Evolutionary conservation across 768 basidiomycete genomes (phyloP), one percentile per base, ranked within the genome.

Genomic region (Mycena galericulata): DNA sequence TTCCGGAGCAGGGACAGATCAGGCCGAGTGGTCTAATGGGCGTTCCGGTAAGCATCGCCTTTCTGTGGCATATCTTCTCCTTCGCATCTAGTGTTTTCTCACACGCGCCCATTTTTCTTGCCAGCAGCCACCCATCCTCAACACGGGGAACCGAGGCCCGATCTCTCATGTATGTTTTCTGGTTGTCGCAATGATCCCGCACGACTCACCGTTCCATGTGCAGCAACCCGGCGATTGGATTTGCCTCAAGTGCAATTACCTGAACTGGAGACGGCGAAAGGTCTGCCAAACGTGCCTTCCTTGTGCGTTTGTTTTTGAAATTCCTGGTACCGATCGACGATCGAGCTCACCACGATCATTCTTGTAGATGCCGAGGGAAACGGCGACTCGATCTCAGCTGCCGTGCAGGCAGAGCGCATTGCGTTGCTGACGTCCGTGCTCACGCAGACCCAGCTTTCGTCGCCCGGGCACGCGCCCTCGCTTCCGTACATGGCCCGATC

Each of bases 211-310:
- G 59, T 56, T 41, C n/a, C 15, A 45, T 66, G 58, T 69, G 60
- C 72, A 87, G 86, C 91, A 92, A 83, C 91, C 91, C 8, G 91
- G 91, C 20, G 92, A 92, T 81, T 92, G 92, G 94, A 85, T 93
- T 62, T 96, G 94, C 79, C 83, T 85, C 70, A 93, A 92, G 76
- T 96, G 94, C 78, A 92, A 92, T 75, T 95, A 96, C 80, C 79
- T 94, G 71, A 96, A 96, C 77, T 96, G 94, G 94, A 85, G 94
- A 71, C 81, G 94, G 65, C 83, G 94, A 62, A 95, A 95, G 79
- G 94, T 96, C 66, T 96, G 94, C 81, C 94, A 95, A 84, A 94
- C 92, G 12, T 95, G 94, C 79, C 87, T 89, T 67, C 93, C 94
- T 53, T 95, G 92, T 93, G 74, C 70, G 90, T 86, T 65, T 66